These are phyloP conservation scores for Allium fistulosum DNA, from an alignment of 106 monocot species.

Conservation along the genomic window DNA sequence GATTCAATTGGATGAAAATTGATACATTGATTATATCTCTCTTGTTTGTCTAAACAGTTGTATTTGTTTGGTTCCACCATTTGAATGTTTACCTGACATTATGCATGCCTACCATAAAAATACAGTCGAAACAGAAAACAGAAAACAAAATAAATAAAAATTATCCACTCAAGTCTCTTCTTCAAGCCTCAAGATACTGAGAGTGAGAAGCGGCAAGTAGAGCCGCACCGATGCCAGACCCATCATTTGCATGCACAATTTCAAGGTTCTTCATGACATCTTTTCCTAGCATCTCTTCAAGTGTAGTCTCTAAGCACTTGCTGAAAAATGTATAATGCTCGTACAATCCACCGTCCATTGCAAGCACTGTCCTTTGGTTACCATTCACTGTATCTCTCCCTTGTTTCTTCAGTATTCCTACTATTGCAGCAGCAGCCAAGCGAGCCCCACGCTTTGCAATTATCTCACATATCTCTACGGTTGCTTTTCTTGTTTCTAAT, in stretches of 20 bases:
- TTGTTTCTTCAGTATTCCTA: constrained; percentile 63
- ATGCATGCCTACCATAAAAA: no score
- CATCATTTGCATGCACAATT: constrained; percentile 66
- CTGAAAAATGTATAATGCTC: constrained; percentile 80
- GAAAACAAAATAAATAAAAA: not conserved
- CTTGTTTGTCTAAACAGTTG: no score
- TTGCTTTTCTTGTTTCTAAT: constrained; percentile 39
- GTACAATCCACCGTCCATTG: constrained; percentile 82
- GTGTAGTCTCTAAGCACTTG: constrained; percentile 45
- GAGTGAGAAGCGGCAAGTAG: constrained; percentile 90
- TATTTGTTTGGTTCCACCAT: no score
- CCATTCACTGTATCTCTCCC: constrained; percentile 32
- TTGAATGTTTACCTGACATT: no score
- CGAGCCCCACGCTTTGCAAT: constrained; percentile 46
- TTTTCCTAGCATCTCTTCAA: constrained; percentile 67
- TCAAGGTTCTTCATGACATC: constrained; percentile 27
- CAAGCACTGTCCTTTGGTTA: constrained; percentile 48
- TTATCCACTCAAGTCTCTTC: constrained; percentile 9
- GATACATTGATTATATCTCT: no score
- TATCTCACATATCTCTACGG: constrained; percentile 44
- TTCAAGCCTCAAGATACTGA: constrained; percentile 28
- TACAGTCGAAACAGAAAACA: not conserved
- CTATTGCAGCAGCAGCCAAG: constrained; percentile 52
- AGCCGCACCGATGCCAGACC: constrained; percentile 82
- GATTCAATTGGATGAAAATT: no score